Conservation (phyloP, 768 basidiomycete species). For the Boletus barrowsii region DNA sequence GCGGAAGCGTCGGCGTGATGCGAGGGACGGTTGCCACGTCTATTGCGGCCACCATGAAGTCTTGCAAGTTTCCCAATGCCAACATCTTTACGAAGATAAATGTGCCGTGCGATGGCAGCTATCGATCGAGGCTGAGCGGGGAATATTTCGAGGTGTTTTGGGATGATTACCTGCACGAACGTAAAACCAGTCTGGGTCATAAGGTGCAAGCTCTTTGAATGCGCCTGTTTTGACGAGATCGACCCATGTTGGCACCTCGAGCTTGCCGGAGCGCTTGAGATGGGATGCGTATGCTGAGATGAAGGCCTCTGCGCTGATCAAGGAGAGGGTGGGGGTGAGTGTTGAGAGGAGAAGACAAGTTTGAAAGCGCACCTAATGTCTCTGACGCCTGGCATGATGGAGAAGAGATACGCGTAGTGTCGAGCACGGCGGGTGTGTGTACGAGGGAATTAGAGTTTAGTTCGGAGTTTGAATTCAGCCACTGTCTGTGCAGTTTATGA, state of each 20-base stretch:
- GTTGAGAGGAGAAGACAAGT: not conserved
- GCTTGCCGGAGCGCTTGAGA: slow-evolving; percentile 97
- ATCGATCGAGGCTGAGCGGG: slow-evolving; percentile 1
- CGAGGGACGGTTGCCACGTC: slow-evolving; percentile 94
- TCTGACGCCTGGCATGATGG: slow-evolving; percentile 78
- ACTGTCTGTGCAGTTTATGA: slow-evolving; percentile 40
- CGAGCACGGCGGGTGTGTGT: slow-evolving; percentile 51
- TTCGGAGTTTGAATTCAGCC: slow-evolving; percentile 36
- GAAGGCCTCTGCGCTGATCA: slow-evolving; percentile 82
- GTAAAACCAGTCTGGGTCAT: slow-evolving; percentile 99
- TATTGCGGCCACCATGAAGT: slow-evolving; percentile 94
- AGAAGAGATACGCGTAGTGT: slow-evolving; percentile 19
- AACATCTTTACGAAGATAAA: slow-evolving; percentile 98
- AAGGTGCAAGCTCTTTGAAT: slow-evolving; percentile 97
- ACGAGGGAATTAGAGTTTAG: slow-evolving; percentile 33
- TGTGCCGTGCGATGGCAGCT: slow-evolving; percentile 98
- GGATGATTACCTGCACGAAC: slow-evolving; percentile 83
- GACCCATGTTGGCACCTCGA: slow-evolving; percentile 98
- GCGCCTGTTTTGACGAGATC: slow-evolving; percentile 98
- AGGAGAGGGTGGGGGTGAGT: not conserved
- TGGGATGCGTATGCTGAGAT: slow-evolving; percentile 93
- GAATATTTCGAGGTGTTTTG: not conserved
- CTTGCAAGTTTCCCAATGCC: slow-evolving; percentile 92
- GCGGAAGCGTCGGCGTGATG: slow-evolving; percentile 87
- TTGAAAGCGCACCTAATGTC: slow-evolving; percentile 58